phyloP scores from a whole-genome alignment of 768 basidiomycete genomes.

The Calocybe cyanea region DNA sequence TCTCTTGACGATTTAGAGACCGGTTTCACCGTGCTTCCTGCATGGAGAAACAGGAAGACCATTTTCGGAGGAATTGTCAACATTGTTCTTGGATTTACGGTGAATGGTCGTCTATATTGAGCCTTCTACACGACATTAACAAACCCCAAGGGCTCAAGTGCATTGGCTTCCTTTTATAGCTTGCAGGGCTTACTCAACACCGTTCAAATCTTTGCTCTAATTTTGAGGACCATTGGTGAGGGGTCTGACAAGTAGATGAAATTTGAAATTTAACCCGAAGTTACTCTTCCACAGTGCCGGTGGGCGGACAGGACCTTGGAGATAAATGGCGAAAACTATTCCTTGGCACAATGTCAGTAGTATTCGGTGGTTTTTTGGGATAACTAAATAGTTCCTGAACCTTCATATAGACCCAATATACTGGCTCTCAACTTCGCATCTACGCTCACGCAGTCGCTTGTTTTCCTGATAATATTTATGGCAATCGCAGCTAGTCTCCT shows the following conservation, averaged over 20 bases:
- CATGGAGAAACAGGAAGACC: constrained; percentile 53
- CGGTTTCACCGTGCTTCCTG: constrained; percentile 43
- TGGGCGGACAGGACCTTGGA: constrained; percentile 31
- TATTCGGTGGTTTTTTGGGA: background rate
- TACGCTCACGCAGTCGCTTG: constrained; percentile 51
- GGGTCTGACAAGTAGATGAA: background rate
- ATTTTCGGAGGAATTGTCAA: constrained; percentile 46
- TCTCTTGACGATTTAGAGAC: constrained; percentile 58
- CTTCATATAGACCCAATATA: constrained; percentile 54
- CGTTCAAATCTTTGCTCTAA: constrained; percentile 67
- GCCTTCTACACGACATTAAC: background rate
- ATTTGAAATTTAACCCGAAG: background rate
- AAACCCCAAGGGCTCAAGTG: constrained; percentile 58
- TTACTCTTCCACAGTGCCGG: constrained; percentile 30
- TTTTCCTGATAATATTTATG: constrained; percentile 60
- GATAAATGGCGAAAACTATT: constrained; percentile 57
- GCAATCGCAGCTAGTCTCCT: constrained; percentile 48
- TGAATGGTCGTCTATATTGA: constrained; percentile 25
- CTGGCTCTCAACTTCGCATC: constrained; percentile 72
- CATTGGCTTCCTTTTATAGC: constrained; percentile 64
- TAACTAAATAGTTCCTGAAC: constrained; percentile 2
- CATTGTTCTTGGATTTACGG: constrained; percentile 51
- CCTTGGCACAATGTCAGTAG: constrained; percentile 62
- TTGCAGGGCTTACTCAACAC: constrained; percentile 66
- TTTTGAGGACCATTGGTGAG: constrained; percentile 63